These are phyloP conservation scores for Rhytidhysteron rufulum DNA, from an alignment of 2,329 filamentous ascomycete genomes.

Conservation along the genomic window DNA sequence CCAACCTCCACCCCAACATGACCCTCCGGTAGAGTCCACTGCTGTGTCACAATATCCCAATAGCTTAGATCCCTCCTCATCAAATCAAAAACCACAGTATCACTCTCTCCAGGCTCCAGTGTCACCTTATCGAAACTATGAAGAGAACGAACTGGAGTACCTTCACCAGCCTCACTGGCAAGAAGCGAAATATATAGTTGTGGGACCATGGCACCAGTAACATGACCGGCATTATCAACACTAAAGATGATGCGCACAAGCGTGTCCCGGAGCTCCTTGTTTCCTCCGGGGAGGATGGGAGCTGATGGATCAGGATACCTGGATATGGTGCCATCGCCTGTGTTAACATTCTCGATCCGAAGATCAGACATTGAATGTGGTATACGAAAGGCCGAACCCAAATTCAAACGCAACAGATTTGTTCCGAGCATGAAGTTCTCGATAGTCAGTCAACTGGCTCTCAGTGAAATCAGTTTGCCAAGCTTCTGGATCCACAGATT, in stretches of 20 bases:
- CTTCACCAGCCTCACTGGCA: conserved; percentile 17
- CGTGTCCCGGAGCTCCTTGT: conserved; percentile 51
- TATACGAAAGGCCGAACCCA: conserved; percentile 37
- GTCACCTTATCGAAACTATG: conserved; percentile 48
- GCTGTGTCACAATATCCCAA: conserved; percentile 44
- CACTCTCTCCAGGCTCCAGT: conserved; percentile 40
- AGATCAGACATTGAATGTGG: conserved; percentile 29
- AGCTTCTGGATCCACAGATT: conserved; percentile 30
- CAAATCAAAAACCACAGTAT: conserved; percentile 44
- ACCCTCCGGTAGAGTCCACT: conserved; percentile 37
- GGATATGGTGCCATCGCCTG: conserved; percentile 10
- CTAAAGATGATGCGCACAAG: conserved; percentile 47
- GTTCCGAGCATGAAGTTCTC: conserved; percentile 44
- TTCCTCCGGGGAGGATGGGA: conserved; percentile 44
- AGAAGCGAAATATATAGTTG: conserved; percentile 56
- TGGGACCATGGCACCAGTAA: conserved; percentile 47
- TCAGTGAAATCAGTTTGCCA: conserved; percentile 52
- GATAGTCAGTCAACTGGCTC: conserved; percentile 52
- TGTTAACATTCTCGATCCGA: conserved; percentile 8
- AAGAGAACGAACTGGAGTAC: conserved; percentile 45
- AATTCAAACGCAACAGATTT: conserved; percentile 30
- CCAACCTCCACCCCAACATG: conserved; percentile 19
- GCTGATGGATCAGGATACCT: conserved; percentile 14
- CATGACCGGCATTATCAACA: conserved; percentile 50
- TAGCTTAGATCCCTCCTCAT: conserved; percentile 48